Evolutionary conservation across 1,139 yeast species (phyloP).

Genomic region (Saccharomyces hybrid): DNA sequence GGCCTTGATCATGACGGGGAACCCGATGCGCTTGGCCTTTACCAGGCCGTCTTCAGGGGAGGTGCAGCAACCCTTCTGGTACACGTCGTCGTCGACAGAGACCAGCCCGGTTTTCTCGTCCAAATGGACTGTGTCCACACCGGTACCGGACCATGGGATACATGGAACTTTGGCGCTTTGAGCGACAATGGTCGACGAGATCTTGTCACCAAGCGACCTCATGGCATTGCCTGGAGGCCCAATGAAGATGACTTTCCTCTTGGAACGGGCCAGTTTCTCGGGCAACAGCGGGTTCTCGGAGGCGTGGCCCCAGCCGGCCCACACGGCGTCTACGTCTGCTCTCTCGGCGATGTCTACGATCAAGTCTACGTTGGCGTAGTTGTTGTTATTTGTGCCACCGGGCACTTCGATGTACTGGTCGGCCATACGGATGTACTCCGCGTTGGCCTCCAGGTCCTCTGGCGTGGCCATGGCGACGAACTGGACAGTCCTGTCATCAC

Average conservation of each 20-base stretch:
- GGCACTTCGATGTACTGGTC: conserved; percentile 98
- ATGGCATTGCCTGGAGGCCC: conserved; percentile 99
- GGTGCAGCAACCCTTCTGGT: conserved; percentile 79
- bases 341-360: conserved; percentile 97
- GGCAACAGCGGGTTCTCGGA: conserved; percentile 94
- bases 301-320: conserved; percentile 99
- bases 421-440: conserved; percentile 98
- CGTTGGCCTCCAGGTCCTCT: conserved; percentile 92
- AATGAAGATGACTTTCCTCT: conserved; percentile 80
- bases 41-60: conserved; percentile 81
- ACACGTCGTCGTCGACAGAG: conserved; percentile 75
- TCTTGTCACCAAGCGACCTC: conserved; percentile 97
- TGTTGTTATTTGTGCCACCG: conserved; percentile 97
- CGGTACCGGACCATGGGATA: conserved; percentile 99
- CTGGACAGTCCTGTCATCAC: conserved; percentile 85
- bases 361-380: conserved; percentile 93
- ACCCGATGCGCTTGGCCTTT: conserved; percentile 80
- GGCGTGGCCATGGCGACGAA: conserved; percentile 99
- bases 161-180: conserved; percentile 97
- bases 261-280: conserved; percentile 84
- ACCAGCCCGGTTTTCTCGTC: conserved; percentile 70
- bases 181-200: conserved; percentile 94
- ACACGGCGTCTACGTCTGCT: conserved; percentile 92
- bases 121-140: conserved; percentile 70
- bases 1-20: conserved; percentile 94